Conservation (phyloP, 2,329 filamentous ascomycete genomes). For the Cryphonectria nitschkei region DNA sequence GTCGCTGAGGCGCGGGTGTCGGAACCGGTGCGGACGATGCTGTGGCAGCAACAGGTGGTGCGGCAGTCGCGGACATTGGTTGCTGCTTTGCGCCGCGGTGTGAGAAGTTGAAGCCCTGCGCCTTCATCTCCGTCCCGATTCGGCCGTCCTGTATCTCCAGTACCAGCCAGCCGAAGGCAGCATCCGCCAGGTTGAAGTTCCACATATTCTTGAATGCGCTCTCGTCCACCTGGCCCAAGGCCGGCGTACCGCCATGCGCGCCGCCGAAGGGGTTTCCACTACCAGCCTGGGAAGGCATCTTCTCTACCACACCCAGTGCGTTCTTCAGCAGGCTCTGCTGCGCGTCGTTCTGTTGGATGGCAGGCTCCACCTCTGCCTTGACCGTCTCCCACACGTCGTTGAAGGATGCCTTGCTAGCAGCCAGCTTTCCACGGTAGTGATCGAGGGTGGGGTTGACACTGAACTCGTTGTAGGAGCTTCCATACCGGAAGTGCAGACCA, state of each 20-base stretch:
- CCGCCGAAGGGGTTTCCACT: constrained; percentile 97
- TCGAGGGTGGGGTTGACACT: constrained; percentile 97
- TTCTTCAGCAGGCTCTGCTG: constrained; percentile 92
- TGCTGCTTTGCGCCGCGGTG: constrained; percentile 86
- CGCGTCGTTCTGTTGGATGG: constrained; percentile 89
- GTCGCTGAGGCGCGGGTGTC: constrained; percentile 37
- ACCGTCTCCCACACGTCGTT: constrained; percentile 99
- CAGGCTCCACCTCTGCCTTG: constrained; percentile 91
- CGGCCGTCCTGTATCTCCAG: constrained; percentile 93
- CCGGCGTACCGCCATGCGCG: constrained; percentile 70
- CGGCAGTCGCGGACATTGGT: constrained; percentile 42
- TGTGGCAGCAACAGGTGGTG: constrained; percentile 39
- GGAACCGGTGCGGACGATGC: constrained; percentile 43
- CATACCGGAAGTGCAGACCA: constrained; percentile 96
- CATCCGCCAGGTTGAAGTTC: constrained; percentile 99
- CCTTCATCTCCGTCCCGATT: constrained; percentile 97
- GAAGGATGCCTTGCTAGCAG: constrained; percentile 96
- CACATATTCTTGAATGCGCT: constrained; percentile 99
- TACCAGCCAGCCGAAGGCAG: constrained; percentile 94
- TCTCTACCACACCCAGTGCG: constrained; percentile 90
- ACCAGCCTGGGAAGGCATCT: constrained; percentile 94
- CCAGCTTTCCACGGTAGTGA: constrained; percentile 97
- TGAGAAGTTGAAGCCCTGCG: constrained; percentile 98
- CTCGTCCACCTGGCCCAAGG: constrained; percentile 90
- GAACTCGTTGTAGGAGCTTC: constrained; percentile 99